Evolutionary conservation across 192 early-diverging fungal species (phyloP).

Genomic region (Coemansia sp.): DNA sequence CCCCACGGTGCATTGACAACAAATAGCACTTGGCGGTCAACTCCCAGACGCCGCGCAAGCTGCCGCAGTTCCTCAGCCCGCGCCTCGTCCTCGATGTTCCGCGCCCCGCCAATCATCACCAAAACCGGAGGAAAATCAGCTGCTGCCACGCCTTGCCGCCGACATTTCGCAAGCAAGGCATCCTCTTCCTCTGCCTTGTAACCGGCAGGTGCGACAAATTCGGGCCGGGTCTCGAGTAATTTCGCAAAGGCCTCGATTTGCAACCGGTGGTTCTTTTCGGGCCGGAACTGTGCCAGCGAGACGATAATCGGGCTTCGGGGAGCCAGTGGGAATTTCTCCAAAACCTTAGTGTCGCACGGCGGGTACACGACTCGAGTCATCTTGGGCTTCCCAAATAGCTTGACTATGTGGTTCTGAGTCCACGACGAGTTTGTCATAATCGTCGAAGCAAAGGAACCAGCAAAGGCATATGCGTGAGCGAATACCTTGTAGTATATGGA

Average conservation of each 20-base stretch:
- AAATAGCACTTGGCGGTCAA: conserved; percentile 76
- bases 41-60: conserved; percentile 52
- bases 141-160: not conserved
- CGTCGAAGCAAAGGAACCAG: conserved; percentile 78
- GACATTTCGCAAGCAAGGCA: not conserved
- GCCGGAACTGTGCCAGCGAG: conserved; percentile 95
- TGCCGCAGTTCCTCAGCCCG: conserved; percentile 65
- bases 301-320: conserved; percentile 66
- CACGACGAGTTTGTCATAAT: conserved; percentile 98
- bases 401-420: conserved; percentile 90
- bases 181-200: conserved; percentile 17
- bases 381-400: conserved; percentile 71
- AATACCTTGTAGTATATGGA: conserved; percentile 78
- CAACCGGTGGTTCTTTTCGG: conserved; percentile 91
- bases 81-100: conserved; percentile 77
- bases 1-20: conserved; percentile 81
- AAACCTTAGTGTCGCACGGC: conserved; percentile 82
- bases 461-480: conserved; percentile 73
- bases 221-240: conserved; percentile 65
- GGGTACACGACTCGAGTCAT: conserved; percentile 82
- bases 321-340: conserved; percentile 61
- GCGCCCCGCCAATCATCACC: conserved; percentile 84
- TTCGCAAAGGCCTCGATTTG: conserved; percentile 78
- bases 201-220: conserved; percentile 29
- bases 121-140: no score